Base-by-base conservation (phyloP, 345 rosid species). In the Kernera saxatilis region DNA sequence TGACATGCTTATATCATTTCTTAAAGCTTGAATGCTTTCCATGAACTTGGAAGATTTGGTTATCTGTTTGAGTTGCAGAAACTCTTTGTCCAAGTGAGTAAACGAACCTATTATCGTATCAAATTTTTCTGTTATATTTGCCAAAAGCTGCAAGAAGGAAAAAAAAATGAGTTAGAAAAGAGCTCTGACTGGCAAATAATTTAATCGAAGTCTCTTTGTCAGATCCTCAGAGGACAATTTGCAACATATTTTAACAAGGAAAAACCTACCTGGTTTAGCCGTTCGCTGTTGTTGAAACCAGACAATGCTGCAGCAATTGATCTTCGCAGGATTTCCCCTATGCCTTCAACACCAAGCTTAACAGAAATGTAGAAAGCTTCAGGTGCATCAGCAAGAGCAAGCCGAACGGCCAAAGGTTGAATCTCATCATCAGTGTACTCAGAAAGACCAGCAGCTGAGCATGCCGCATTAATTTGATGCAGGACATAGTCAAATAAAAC, bases 331-430 rank as follows among this genome's bases (percentile, higher is more conserved):
- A 94, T 87, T 84, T 89, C 98, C 41, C 90, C 98, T 57, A 91
- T 88, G 74, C 99, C 98, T 80, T 91, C 95, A 56, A 91, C 81
- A 49, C 99, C 99, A 69, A 89, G 91, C 84, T 86, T 94, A 78
- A 94, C 89, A 82, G 99, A 84, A 72, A 91, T 89, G 82, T 82
- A 88, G 82, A 86, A 91, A 30, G 99, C 99, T 84, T 89, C 99
- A 13, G 99, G 92, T 36, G 98, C 99, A 79, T 88, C 90, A 51
- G 92, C 97, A 71, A 85, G 86, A 81, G 87, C 80, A 27, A 94
- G 95, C 66, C 89, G 77, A 60, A 78, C 75, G 52, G 99, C 92
- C 64, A 94, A 75, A 67, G 90, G 95, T 61, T 85, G 93, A 80
- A 89, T 85, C 81, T 94, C 99, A 69, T 94, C 93, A 73, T 85